A percentile compares a stretch with the other conserved stretches of the same genome.
phyloP scores from a whole-genome alignment of 169 alveolate species.

The Eimeria acervulina region DNA sequence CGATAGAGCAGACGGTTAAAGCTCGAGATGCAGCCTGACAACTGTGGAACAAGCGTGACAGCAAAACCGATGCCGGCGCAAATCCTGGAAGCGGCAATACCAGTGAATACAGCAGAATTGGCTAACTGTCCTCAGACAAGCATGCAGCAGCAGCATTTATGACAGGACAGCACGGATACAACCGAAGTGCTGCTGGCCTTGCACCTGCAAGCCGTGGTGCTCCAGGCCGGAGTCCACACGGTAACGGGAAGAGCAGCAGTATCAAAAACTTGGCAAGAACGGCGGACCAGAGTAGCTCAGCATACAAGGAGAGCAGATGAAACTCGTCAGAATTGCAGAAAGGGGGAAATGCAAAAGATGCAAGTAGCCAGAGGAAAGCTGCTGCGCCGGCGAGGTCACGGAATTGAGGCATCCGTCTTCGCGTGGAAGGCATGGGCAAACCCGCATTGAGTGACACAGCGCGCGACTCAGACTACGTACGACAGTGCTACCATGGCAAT shows the following conservation, averaged over 20 bases:
- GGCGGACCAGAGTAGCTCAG: not conserved
- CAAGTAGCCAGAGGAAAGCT: not conserved
- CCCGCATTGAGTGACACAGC: not conserved
- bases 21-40: conserved; percentile 67
- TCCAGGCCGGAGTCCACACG: not conserved
- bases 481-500: not conserved
- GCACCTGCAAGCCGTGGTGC: not conserved
- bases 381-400: not conserved
- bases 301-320: not conserved
- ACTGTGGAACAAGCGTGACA: not conserved
- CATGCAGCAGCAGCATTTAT: not conserved
- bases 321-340: not conserved
- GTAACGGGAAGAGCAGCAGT: not conserved
- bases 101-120: not conserved
- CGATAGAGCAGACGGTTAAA: conserved; percentile 21
- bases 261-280: not conserved
- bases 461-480: not conserved
- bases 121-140: not conserved
- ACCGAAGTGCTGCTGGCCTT: not conserved
- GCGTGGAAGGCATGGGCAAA: not conserved
- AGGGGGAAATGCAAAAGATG: not conserved
- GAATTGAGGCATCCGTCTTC: not conserved
- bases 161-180: not conserved
- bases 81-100: not conserved
- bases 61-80: not conserved